Conservation (phyloP, 192 early-diverging fungal genomes). For the Rhizoclosmatium globosum region DNA sequence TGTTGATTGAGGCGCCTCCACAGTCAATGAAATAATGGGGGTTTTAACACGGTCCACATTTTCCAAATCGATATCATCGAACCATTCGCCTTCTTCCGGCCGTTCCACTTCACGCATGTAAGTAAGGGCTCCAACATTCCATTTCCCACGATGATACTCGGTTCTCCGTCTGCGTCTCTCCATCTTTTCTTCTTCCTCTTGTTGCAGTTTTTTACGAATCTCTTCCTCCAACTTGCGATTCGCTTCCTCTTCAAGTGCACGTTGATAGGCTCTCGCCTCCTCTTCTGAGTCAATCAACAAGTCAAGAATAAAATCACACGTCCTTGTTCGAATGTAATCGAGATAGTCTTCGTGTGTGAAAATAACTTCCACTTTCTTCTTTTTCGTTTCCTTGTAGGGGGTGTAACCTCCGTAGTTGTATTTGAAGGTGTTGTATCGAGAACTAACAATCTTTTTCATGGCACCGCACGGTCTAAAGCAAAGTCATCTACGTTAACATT, state of each 20-base stretch:
- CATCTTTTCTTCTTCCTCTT: slow-evolving; percentile 35
- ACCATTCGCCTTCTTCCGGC: not conserved
- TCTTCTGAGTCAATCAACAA: slow-evolving; percentile 53
- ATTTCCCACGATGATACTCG: slow-evolving; percentile 46
- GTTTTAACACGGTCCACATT: not conserved
- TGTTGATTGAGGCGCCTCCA: not conserved
- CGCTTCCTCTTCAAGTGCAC: slow-evolving; percentile 48
- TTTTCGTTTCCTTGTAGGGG: slow-evolving; percentile 48
- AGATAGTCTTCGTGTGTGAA: slow-evolving; percentile 42
- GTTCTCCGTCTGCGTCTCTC: slow-evolving; percentile 41
- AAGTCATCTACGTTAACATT: slow-evolving; percentile 52
- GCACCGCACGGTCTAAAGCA: slow-evolving; percentile 51
- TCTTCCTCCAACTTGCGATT: slow-evolving; percentile 43
- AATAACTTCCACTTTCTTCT: slow-evolving; percentile 12
- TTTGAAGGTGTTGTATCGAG: slow-evolving; percentile 53
- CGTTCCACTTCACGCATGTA: slow-evolving; percentile 59
- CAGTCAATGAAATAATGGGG: not conserved
- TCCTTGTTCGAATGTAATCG: slow-evolving; percentile 43
- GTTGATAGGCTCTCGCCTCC: slow-evolving; percentile 34
- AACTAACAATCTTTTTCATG: slow-evolving; percentile 56
- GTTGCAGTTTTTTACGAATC: slow-evolving; percentile 35
- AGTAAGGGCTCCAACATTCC: slow-evolving; percentile 60
- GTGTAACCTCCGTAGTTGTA: slow-evolving; percentile 71
- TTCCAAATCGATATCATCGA: slow-evolving; percentile 13
- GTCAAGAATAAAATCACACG: slow-evolving; percentile 53